A percentile compares a stretch with the other conserved stretches of the same genome.
These are phyloP conservation scores for Fusarium sp. DNA, from an alignment of 2,329 filamentous ascomycete genomes.

Conservation along the genomic window DNA sequence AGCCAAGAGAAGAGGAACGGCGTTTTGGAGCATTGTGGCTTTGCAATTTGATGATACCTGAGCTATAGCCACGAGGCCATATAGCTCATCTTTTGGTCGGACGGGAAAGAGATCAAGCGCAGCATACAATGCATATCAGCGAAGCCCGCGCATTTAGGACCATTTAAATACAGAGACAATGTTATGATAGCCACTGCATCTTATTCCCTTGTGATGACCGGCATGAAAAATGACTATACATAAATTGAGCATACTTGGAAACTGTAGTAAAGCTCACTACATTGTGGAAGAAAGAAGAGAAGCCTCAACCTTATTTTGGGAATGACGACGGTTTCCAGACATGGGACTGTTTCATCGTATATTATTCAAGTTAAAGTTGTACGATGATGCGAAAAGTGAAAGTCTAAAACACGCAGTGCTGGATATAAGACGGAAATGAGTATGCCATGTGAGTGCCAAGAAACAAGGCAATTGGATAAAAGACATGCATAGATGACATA, in stretches of 20 bases:
- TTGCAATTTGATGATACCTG: slow-evolving; percentile 43
- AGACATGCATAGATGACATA: slow-evolving; percentile 23
- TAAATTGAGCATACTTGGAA: neutral
- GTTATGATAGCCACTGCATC: neutral
- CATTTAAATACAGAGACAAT: neutral
- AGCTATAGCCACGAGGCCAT: slow-evolving; percentile 29
- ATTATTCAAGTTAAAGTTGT: neutral
- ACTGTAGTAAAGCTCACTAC: neutral
- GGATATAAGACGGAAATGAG: slow-evolving; percentile 22
- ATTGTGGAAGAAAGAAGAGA: neutral
- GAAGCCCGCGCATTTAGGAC: neutral
- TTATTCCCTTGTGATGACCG: neutral
- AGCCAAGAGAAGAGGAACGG: slow-evolving; percentile 17
- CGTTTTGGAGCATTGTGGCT: slow-evolving; percentile 35
- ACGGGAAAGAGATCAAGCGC: slow-evolving; percentile 1
- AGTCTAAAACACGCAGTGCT: neutral
- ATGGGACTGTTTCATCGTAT: neutral
- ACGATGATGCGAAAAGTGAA: neutral
- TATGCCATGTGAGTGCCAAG: neutral
- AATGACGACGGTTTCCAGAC: neutral
- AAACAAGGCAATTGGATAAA: slow-evolving; percentile 13
- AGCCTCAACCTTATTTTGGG: neutral
- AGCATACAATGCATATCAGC: neutral
- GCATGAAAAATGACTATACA: neutral
- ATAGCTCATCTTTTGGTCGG: slow-evolving; percentile 34